A percentile compares a stretch with the other conserved stretches of the same genome.
phyloP scores from a whole-genome alignment of 2,329 filamentous ascomycete genomes.

The Cercospora citrullina region DNA sequence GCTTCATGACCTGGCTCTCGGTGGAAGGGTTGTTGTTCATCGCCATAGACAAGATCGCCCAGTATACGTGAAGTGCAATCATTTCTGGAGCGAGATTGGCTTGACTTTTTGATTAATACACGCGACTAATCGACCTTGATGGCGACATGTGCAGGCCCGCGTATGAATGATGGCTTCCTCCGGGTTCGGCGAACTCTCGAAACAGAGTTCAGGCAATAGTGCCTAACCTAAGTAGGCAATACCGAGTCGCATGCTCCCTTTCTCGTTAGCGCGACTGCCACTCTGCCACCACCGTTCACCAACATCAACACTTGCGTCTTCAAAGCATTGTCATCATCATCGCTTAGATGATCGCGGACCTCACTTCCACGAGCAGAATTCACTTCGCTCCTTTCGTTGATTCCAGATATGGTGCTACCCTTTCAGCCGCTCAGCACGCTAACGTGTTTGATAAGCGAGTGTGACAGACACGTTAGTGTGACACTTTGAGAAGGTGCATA shows the following conservation, averaged over 20 bases:
- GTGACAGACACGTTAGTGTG: too few relatives aligned
- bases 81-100: not conserved
- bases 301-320: not conserved
- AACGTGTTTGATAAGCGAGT: too few relatives aligned
- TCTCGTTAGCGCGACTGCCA: not conserved
- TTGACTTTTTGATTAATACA: not conserved
- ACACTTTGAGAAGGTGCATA: too few relatives aligned
- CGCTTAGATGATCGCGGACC: not conserved
- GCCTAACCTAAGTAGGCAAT: not conserved
- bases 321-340: not conserved
- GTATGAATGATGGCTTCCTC: not conserved
- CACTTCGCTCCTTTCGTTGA: not conserved
- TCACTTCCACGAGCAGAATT: not conserved
- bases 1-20: constrained; percentile 4
- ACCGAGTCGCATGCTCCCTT: not conserved
- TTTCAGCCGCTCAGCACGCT: not conserved
- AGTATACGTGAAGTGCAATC: not conserved
- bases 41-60: not conserved
- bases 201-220: not conserved
- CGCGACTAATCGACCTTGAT: not conserved
- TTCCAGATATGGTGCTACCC: not conserved
- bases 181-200: not conserved
- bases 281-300: not conserved
- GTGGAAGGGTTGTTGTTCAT: not conserved
- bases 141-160: not conserved